These are phyloP conservation scores for Albatrellus ellisii DNA, from an alignment of 768 basidiomycete species.

Conservation along the genomic window DNA sequence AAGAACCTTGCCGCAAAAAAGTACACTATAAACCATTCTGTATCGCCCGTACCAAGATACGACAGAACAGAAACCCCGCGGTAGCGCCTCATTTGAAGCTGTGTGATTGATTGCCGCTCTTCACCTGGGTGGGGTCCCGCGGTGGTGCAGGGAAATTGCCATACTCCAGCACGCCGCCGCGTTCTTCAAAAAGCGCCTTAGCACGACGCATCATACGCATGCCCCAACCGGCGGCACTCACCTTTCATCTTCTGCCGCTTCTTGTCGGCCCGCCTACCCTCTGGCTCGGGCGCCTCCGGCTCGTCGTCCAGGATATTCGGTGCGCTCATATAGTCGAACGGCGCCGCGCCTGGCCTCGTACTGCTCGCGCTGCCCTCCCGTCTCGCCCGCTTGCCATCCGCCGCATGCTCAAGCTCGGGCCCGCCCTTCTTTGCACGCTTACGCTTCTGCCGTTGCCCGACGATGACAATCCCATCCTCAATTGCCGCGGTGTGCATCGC, in stretches of 20 bases:
- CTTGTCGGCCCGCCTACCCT: slow-evolving; percentile 16
- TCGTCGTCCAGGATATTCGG: slow-evolving; percentile 63
- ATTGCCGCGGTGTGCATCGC: slow-evolving; percentile 18
- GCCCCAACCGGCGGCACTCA: not conserved
- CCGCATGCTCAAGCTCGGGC: slow-evolving; percentile 13
- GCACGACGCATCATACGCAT: too few relatives aligned
- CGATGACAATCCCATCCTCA: slow-evolving; percentile 60
- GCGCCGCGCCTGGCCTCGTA: slow-evolving; percentile 19
- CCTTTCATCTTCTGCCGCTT: slow-evolving; percentile 24
- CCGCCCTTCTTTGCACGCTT: slow-evolving; percentile 33
- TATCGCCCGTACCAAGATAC: too few relatives aligned
- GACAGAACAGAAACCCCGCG: too few relatives aligned
- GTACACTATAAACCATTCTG: too few relatives aligned
- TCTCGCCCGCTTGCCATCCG: slow-evolving; percentile 4
- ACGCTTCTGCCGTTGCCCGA: slow-evolving; percentile 55
- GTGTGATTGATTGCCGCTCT: slow-evolving; percentile 22
- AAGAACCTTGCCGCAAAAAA: too few relatives aligned
- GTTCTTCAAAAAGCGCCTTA: too few relatives aligned
- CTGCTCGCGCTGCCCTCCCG: slow-evolving; percentile 13
- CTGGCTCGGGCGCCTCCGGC: slow-evolving; percentile 24
- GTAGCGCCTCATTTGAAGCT: slow-evolving; percentile 19
- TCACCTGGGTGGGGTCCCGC: slow-evolving; percentile 20
- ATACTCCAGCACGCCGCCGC: slow-evolving; percentile 13
- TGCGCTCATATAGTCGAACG: slow-evolving; percentile 56
- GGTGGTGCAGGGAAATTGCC: slow-evolving; percentile 22